phyloP scores from a whole-genome alignment of 371 early-diverging fungal genomes.

The Syncephalis plumigaleata region DNA sequence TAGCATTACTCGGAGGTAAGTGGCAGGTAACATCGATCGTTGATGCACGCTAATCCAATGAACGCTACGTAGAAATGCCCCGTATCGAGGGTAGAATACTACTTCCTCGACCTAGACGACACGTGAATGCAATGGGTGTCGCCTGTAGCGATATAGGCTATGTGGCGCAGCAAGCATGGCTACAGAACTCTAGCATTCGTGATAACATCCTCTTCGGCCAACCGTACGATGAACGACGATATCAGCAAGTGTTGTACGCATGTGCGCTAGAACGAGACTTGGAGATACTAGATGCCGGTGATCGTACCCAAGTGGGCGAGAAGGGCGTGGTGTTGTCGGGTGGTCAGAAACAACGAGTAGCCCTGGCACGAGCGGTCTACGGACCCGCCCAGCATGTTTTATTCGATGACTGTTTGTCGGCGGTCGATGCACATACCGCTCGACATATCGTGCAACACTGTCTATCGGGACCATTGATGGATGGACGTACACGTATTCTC shows the following conservation, averaged over 20 bases:
- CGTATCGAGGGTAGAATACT: slow-evolving; percentile 21
- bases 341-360: slow-evolving; percentile 64
- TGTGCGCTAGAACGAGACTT: slow-evolving; percentile 60
- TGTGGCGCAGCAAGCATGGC: slow-evolving; percentile 76
- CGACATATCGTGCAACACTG: slow-evolving; percentile 58
- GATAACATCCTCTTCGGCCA: slow-evolving; percentile 78
- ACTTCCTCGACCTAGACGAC: slow-evolving; percentile 19
- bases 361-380: slow-evolving; percentile 73
- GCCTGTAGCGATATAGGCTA: slow-evolving; percentile 45
- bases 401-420: slow-evolving; percentile 70
- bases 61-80: slow-evolving; percentile 18
- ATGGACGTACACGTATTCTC: slow-evolving; percentile 57
- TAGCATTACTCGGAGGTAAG: slow-evolving; percentile 38
- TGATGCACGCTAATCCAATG: too few species aligned
- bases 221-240: slow-evolving; percentile 37
- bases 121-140: slow-evolving; percentile 16
- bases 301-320: slow-evolving; percentile 86
- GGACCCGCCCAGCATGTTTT: slow-evolving; percentile 48
- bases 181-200: slow-evolving; percentile 63
- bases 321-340: slow-evolving; percentile 58
- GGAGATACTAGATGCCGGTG: slow-evolving; percentile 63
- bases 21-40: too few species aligned
- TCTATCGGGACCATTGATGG: slow-evolving; percentile 48
- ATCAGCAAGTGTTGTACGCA: slow-evolving; percentile 35
- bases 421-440: slow-evolving; percentile 78